Base-by-base conservation (phyloP, 1,284 basidiomycete genomes). In the Melanopsichium pennsylvanicum region DNA sequence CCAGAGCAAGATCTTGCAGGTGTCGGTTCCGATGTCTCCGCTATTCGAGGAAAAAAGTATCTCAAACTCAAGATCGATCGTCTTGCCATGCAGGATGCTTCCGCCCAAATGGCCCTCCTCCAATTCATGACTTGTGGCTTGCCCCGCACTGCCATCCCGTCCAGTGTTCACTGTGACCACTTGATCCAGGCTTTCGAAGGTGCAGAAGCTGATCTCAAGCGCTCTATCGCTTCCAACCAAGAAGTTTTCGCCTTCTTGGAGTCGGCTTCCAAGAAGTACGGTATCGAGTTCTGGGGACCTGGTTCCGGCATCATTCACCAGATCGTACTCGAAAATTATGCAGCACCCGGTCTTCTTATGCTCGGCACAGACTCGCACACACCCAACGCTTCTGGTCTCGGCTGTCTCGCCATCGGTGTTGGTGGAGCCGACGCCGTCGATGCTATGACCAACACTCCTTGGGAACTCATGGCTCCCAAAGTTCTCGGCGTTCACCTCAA, bases 41-140 rank as follows among this genome's bases (percentile, higher is more conserved):
- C 66, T 56, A 86, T 93, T 35, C 85, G 95, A 72, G 95, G 95
- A 32, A 88, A 94, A 82, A 86, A 88, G 22, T 97, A 98, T 83
- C 85, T 97, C 48, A 93, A 93, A 82, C 86, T 99, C 35, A 86
- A 85, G 59, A 93, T 95, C 6, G 91, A 97, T 82, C 85, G 96
- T 67, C 93, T 98, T 21, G 96, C 96, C 27, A 97, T 98, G 92
- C 96, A 98, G 82, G 96, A 98, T 87, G 96, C 96, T 26, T 96
- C 93, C 32, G 96, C 96, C 38, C 96, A 99, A 89, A 99, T 99
- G 96, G 96, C 96, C 34, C 89, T 96, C 54, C 83, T 99, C 51
- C 96, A 99, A 83, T 99, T 98, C 83, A 97, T 97, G 92, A 97
- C 95, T 55, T 96, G 94, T 60, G 93, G 92, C 29, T 87, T 97